Conservation (phyloP, 495 filamentous ascomycete species). For the Penicillium pulvis region DNA sequence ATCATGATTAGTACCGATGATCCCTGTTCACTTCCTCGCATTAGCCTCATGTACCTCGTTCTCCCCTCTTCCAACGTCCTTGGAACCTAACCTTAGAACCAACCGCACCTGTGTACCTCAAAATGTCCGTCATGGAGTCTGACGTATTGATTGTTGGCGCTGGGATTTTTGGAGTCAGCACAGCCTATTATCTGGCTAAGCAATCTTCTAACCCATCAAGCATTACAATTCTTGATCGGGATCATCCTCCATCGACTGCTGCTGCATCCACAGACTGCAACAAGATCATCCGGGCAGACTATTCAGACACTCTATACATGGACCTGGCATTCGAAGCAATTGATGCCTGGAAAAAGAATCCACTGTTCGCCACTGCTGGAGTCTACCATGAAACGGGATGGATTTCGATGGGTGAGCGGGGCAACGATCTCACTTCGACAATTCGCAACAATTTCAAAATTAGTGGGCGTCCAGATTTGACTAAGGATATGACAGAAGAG, state of each 20-base stretch:
- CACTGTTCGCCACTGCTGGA: conserved; percentile 24
- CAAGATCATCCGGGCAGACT: conserved; percentile 41
- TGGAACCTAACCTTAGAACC: not conserved
- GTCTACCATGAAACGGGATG: conserved; percentile 38
- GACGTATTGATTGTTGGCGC: conserved; percentile 44
- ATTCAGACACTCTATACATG: conserved; percentile 35
- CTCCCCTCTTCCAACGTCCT: too few species aligned
- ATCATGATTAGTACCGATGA: not conserved
- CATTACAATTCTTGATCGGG: conserved; percentile 41
- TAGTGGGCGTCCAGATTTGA: conserved; percentile 17
- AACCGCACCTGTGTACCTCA: not conserved
- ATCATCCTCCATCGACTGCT: conserved; percentile 25
- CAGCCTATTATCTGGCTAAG: conserved; percentile 44
- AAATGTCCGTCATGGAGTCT: conserved; percentile 15
- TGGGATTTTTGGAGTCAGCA: conserved; percentile 47
- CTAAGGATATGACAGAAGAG: conserved; percentile 28
- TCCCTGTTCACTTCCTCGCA: not conserved
- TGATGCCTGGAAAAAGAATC: conserved; percentile 27
- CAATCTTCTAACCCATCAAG: conserved; percentile 21
- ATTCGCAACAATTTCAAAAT: conserved; percentile 37
- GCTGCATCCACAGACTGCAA: conserved; percentile 38
- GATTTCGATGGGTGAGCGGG: conserved; percentile 37
- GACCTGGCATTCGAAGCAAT: conserved; percentile 35
- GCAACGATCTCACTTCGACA: conserved; percentile 28
- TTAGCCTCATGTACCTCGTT: too few species aligned